These are phyloP conservation scores for Fusarium sp. DNA, from an alignment of 2,329 filamentous ascomycete species.

Conservation along the genomic window DNA sequence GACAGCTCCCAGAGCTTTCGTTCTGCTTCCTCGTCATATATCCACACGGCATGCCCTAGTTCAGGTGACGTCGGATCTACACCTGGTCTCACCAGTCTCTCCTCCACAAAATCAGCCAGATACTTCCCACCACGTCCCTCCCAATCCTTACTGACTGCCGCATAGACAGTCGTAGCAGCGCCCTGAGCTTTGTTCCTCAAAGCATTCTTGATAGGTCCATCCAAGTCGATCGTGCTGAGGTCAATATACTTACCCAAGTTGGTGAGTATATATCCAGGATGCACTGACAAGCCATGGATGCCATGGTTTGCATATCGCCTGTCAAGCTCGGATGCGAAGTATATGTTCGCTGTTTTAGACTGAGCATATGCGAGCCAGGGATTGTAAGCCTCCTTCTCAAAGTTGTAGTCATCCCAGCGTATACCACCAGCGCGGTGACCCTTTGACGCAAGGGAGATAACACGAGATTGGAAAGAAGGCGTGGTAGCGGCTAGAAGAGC, in stretches of 20 bases:
- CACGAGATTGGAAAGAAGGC: slow-evolving; percentile 55
- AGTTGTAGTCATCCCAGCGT: slow-evolving; percentile 28
- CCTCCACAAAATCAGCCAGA: not conserved
- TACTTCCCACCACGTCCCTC: slow-evolving; percentile 16
- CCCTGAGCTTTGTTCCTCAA: slow-evolving; percentile 1
- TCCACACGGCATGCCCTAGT: slow-evolving; percentile 4
- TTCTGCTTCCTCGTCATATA: not conserved
- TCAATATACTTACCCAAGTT: slow-evolving; percentile 2
- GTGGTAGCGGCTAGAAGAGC: slow-evolving; percentile 53
- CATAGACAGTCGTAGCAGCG: slow-evolving; percentile 11
- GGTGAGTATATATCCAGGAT: slow-evolving; percentile 17
- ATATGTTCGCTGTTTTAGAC: slow-evolving; percentile 33
- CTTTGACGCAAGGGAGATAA: slow-evolving; percentile 57
- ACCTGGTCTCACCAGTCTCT: rapidly evolving
- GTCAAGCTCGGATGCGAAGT: slow-evolving; percentile 35
- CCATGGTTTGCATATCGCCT: slow-evolving; percentile 12
- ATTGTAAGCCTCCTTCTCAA: slow-evolving; percentile 17
- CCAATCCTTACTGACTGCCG: not conserved
- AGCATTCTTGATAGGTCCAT: not conserved
- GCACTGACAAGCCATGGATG: slow-evolving; percentile 21
- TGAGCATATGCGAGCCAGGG: slow-evolving; percentile 33
- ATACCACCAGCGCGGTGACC: slow-evolving; percentile 48
- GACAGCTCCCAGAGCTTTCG: not conserved
- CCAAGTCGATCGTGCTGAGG: not conserved
- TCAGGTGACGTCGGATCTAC: not conserved